Conservation (phyloP, 345 rosid species). For the Cochlearia excelsa region DNA sequence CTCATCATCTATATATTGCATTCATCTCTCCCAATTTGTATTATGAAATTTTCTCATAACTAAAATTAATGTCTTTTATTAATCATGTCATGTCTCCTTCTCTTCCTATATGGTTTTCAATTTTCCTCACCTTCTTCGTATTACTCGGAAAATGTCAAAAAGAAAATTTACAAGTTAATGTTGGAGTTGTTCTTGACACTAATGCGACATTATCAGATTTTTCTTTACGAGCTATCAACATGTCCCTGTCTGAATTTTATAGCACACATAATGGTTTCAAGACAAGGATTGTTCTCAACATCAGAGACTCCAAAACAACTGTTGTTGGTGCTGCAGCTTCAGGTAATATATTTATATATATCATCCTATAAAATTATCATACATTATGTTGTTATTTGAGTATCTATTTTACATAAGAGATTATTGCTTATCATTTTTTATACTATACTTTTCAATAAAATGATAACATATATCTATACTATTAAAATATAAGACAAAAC, state of each 20-base stretch:
- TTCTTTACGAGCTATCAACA: conserved; percentile 26
- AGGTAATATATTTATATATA: conserved; percentile 34
- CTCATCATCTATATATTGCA: background rate
- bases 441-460: too few species aligned
- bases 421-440: too few species aligned
- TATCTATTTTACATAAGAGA: too few species aligned
- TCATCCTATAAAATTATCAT: too few species aligned
- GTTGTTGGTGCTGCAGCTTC: conserved; percentile 41
- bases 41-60: background rate
- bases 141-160: conserved; percentile 18
- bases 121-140: conserved; percentile 8
- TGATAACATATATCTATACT: too few species aligned
- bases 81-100: conserved; percentile 9
- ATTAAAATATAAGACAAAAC: too few species aligned
- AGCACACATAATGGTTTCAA: conserved; percentile 16
- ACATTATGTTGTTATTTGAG: too few species aligned
- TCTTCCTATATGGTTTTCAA: conserved; percentile 21
- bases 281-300: conserved; percentile 31
- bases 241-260: conserved; percentile 38
- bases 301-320: conserved; percentile 30
- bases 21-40: conserved; percentile 6
- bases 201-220: conserved; percentile 17
- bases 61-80: conserved; percentile 16
- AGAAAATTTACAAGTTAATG: conserved; percentile 28
- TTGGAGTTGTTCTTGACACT: conserved; percentile 40